Base-by-base conservation (phyloP, 176 grass and related monocot species). In the Oryza glaberrima region DNA sequence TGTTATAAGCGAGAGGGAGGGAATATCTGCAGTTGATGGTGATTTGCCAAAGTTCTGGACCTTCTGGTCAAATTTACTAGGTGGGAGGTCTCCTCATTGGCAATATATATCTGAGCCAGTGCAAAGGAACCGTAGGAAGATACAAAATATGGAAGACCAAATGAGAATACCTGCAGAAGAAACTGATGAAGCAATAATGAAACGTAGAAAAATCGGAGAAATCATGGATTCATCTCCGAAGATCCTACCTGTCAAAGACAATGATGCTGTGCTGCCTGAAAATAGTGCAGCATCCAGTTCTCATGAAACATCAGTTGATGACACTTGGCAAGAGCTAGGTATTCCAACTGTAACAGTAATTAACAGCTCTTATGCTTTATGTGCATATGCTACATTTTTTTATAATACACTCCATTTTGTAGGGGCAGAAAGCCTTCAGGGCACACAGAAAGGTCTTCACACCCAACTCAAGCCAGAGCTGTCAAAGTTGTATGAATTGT, bases 11-110 rank as follows among this genome's bases (percentile, higher is more conserved):
- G 96, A 98, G 83, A 95, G 80, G 81, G 87, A 88, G 60, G 89
- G 91, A 47, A 85, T 88, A 25, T 70, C 83, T 66, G 88, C 89
- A 80, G 67, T 90, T 73, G 87, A 95, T 80, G 91, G 83, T 81
- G 96, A 98, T 80, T 78, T 92, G 67, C 82, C 58, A 30, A 89
- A 83, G 64, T 94, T 98, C 84, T 97, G 88, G 87, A 78, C 78
- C 49, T 97, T 94, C 80, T 98, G 96, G 96, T 91, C 75, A 49
- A 79, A 65, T 94, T 93, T 98, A 74, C 84, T 98, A 58, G 80
- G 83, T 65, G 87, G 85, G 63, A 98, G 84, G 71, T 90, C 41
- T 77, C 91, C 87, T 86, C 65, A 43, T 34, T 98, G 96, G 96
- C 88, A 83, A 67, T 86, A 90, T 88, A 85, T 98, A 88, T 81